These are phyloP conservation scores for Candida rishiriensis DNA, from an alignment of 805 yeast species.

Conservation along the genomic window DNA sequence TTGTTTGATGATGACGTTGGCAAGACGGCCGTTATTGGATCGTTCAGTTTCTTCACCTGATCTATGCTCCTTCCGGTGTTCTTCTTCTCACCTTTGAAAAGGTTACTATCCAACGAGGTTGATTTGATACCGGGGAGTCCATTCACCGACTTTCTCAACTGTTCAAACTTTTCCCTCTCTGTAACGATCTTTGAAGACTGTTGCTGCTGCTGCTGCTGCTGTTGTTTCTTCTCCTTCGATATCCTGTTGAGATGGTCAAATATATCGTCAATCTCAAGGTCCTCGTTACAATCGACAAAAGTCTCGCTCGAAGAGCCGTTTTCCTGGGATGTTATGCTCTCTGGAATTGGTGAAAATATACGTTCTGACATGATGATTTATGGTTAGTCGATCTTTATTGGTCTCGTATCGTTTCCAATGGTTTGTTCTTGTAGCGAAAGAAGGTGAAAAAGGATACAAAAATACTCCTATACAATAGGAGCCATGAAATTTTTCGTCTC, in stretches of 20 bases:
- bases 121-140: slow-evolving; percentile 32
- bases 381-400: too few species aligned
- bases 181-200: slow-evolving; percentile 28
- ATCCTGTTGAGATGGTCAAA: slow-evolving; percentile 25
- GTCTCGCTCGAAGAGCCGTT: slow-evolving; percentile 8
- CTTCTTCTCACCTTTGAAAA: slow-evolving; percentile 12
- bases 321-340: slow-evolving; percentile 14
- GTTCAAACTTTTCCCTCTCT: slow-evolving; percentile 30
- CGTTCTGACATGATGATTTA: neutral
- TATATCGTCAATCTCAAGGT: slow-evolving; percentile 29
- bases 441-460: too few species aligned
- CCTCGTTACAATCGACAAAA: slow-evolving; percentile 6
- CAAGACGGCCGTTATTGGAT: slow-evolving; percentile 35
- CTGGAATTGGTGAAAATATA: slow-evolving; percentile 15
- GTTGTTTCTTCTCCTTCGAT: neutral
- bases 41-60: slow-evolving; percentile 30
- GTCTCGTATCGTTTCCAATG: too few species aligned
- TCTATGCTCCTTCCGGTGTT: neutral
- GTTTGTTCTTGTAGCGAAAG: too few species aligned
- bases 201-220: slow-evolving; percentile 1
- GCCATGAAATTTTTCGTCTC: too few species aligned
- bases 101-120: slow-evolving; percentile 25
- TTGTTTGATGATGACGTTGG: slow-evolving; percentile 15
- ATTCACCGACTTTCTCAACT: slow-evolving; percentile 26
- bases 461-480: too few species aligned